A percentile compares a stretch with the other conserved stretches of the same genome.
Evolutionary conservation across 768 basidiomycete genomes (phyloP).

Genomic region (Boletus reticuloceps): DNA sequence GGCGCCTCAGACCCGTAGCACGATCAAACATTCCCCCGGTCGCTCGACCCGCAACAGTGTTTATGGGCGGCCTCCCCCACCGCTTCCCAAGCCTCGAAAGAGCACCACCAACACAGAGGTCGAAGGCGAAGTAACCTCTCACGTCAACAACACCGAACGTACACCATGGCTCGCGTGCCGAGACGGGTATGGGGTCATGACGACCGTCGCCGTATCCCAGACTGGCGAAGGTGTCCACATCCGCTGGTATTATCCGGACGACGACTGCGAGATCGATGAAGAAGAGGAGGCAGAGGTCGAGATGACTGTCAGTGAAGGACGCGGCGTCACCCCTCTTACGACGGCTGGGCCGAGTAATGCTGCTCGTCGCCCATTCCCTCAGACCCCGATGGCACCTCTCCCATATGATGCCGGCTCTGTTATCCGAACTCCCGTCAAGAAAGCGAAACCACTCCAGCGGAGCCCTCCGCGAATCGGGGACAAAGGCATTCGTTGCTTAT

Average conservation of each 20-base stretch:
- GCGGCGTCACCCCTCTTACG: slow-evolving; percentile 11
- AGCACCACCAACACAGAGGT: not conserved
- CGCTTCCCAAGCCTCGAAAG: slow-evolving; percentile 8
- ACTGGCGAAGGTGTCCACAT: slow-evolving; percentile 22
- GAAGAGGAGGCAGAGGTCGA: slow-evolving; percentile 1
- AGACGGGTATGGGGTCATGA: slow-evolving; percentile 8
- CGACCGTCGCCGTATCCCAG: slow-evolving; percentile 16
- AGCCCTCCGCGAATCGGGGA: slow-evolving; percentile 31
- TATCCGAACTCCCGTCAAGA: slow-evolving; percentile 29
- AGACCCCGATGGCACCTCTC: slow-evolving; percentile 19
- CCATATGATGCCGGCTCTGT: slow-evolving; percentile 32
- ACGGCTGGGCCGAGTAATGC: not conserved
- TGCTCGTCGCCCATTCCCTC: slow-evolving; percentile 5
- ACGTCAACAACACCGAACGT: not conserved
- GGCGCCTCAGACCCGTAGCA: slow-evolving; percentile 27
- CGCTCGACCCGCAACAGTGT: slow-evolving; percentile 24
- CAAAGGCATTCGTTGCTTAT: slow-evolving; percentile 23
- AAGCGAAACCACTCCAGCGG: slow-evolving; percentile 23
- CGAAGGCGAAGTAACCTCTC: not conserved
- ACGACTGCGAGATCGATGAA: slow-evolving; percentile 5
- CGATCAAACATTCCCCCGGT: slow-evolving; percentile 13
- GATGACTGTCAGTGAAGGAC: slow-evolving; percentile 18
- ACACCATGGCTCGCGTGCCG: slow-evolving; percentile 21
- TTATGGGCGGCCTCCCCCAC: slow-evolving; percentile 12
- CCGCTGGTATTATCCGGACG: slow-evolving; percentile 17